A percentile compares a stretch with the other conserved stretches of the same genome.
These are phyloP conservation scores for Cnidoscolus chayamansa DNA, from an alignment of 441 rosid species.

Conservation along the genomic window DNA sequence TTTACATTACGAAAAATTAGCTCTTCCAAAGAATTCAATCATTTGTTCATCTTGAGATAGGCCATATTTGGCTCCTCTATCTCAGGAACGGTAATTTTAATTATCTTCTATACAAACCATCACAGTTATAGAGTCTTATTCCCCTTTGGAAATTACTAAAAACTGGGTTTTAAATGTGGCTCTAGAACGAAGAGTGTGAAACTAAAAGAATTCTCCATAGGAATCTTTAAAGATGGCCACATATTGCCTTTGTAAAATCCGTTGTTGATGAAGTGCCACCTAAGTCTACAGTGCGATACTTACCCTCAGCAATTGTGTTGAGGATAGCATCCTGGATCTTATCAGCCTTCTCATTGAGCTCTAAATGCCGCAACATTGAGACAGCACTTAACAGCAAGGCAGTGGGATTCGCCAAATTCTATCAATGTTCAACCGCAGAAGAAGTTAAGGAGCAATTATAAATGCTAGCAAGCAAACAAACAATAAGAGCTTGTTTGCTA, in stretches of 20 bases:
- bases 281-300: slow-evolving; percentile 84
- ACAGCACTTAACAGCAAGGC: slow-evolving; percentile 83
- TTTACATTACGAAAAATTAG: too few relatives aligned
- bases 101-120: slow-evolving; percentile 22
- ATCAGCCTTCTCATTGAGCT: slow-evolving; percentile 74
- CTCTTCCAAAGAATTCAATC: neutral
- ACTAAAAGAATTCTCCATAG: slow-evolving; percentile 13
- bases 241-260: slow-evolving; percentile 85
- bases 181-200: slow-evolving; percentile 7
- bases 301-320: slow-evolving; percentile 78
- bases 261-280: slow-evolving; percentile 75
- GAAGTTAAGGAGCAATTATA: neutral
- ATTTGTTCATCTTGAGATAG: neutral
- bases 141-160: slow-evolving; percentile 15
- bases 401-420: slow-evolving; percentile 95
- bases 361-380: slow-evolving; percentile 80
- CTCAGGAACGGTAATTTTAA: neutral
- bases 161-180: slow-evolving; percentile 16
- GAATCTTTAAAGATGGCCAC: slow-evolving; percentile 54
- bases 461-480: neutral
- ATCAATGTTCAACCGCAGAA: slow-evolving; percentile 21
- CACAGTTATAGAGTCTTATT: slow-evolving; percentile 28
- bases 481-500: too few relatives aligned
- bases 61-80: neutral
- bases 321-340: slow-evolving; percentile 75